Base-by-base conservation (phyloP, 495 filamentous ascomycete species). In the Podospora pseudopauciseta region DNA sequence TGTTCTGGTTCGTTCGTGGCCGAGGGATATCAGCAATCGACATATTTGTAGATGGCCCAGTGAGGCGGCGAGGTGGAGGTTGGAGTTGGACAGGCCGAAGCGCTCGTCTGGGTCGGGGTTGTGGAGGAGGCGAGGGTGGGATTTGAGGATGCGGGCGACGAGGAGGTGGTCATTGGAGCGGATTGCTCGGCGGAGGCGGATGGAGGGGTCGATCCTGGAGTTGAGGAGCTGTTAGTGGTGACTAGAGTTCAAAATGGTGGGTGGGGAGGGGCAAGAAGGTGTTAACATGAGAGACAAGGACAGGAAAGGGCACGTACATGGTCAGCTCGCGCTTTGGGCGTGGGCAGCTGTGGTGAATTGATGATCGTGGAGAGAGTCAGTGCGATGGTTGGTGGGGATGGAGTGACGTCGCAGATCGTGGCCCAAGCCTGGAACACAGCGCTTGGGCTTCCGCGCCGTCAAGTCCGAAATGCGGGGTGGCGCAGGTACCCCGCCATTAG, bases 121-220 rank as follows among this genome's bases (percentile, higher is more conserved):
- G 73, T 86, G 86, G n/a, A 95, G 82, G 65, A 86, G 83, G 63
- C 77, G 69, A 0, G 88, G 89, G 72, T 93, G 85, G 72, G 88
- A 88, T 66, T 83, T 83, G 65, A 94, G 82, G 75, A 95, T 90
- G 75, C 92, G 90, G 67, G 83, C 77, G 68, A 91, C 89, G 64
- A 94, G 89, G 68, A 83, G 76, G 68, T 90, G 80, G 79, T 93
- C 90, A 73, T 88, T 85, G 68, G 85, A 81, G 75, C 87, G 84
- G 74, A 96, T 93, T 27, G 91, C 91, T 64, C 88, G 86, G 67
- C 89, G 89, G 57, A 91, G 83, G 65, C 90, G 85, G 76, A 88
- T 82, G 62, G 87, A 82, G 60, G 85, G 81, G 60, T 89, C 88
- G 80, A 90, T 89, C 88, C 87, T 91, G 68, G 7, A 3, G 20